Evolutionary conservation across 257 asterid genomes (phyloP), one percentile per base, ranked within the genome.

Genomic region (Forsythia viridissima): DNA sequence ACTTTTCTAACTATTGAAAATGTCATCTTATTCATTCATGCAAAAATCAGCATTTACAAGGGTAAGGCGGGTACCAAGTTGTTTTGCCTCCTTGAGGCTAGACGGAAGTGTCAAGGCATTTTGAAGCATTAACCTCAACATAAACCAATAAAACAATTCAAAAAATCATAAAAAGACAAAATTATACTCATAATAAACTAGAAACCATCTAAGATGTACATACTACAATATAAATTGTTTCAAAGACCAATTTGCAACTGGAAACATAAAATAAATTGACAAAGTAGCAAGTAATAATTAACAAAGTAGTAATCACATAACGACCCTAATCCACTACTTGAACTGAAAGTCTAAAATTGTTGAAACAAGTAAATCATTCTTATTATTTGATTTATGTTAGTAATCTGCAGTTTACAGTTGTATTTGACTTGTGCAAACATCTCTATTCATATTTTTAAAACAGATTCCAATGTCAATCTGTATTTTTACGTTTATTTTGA

Each of bases 401-500:
- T 77, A 10, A 42, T 73, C 6, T 66, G 6, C 38, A 55, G 55
- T 8, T 40, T 20, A 37, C 21, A 21, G 36, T 75, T 68, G 21
- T 71, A 15, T 71, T 18, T 20, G 48, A 41, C 15, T 69, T 41
- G 34, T 0, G 11, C 34, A n/a, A 57, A 41, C 77, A 63, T 48
- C 73, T 48, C 6, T 43, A 8, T 74, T 68, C 68, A 65, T 59
- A 46, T 73, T 70, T 71, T 77, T 72, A 78, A 65, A 80, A 66
- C 30, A 43, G 39, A 83, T 68, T 44, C 69, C 34, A 63, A 38
- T 72, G 46, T 36, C 80, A 48, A 37, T 42, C 68, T 74, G 75
- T 73, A 67, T 38, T 79, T 30, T 75, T 63, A 57, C 76, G 57
- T 65, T 67, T 70, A 72, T 57, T 41, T 43, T 55, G 12, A 41